Base-by-base conservation (phyloP, 2,329 filamentous ascomycete species). In the Parastagonospora avenae region DNA sequence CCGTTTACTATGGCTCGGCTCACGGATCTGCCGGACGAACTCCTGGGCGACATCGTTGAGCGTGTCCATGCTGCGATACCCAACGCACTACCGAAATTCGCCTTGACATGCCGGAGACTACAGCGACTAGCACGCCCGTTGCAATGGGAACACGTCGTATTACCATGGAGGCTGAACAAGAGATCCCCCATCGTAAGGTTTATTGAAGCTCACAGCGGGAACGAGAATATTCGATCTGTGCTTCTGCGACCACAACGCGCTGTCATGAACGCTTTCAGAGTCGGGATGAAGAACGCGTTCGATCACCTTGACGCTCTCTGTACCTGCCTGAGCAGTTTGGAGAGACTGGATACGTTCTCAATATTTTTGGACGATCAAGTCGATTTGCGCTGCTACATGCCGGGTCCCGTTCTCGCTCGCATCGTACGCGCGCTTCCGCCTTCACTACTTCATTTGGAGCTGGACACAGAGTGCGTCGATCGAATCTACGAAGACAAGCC, bases 101-200 rank as follows among this genome's bases (percentile, higher is more conserved):
- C 15, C 4, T 28, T 27, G 15, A 32, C 42, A 2, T 50, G 42
- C 36, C 41, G 36, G 16, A 37, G n/a, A 5, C 19, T 52, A n/a
- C 30, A 37, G 8, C 32, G n/a, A 4, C 8, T 40, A 8, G 14
- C 30, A 8, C 36, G 31, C 12, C 28, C 35, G 4, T 11, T 30
- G 2, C 33, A 14, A 36, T 46, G 42, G 32, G 16, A 32, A 4
- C 16, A 38, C 8, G 15, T 42, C 5, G n/a, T 38, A n/a, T 12
- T 47, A 19, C 31, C 48, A 12, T 52, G 42, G 48, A 43, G 41
- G 12, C n/a, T 52, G n/a, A 47, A 52, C 32, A 46, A 32, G 38
- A 39, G 16, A 4, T 35, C 44, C 4, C 43, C 29, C 2, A 46
- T 52, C 12, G 48, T 38, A 4, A 42, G 28, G 38, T 52, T 52